A percentile compares a stretch with the other conserved stretches of the same genome.
Evolutionary conservation across 2,329 filamentous ascomycete species (phyloP).

Genomic region (Fusarium brachygibbosum): DNA sequence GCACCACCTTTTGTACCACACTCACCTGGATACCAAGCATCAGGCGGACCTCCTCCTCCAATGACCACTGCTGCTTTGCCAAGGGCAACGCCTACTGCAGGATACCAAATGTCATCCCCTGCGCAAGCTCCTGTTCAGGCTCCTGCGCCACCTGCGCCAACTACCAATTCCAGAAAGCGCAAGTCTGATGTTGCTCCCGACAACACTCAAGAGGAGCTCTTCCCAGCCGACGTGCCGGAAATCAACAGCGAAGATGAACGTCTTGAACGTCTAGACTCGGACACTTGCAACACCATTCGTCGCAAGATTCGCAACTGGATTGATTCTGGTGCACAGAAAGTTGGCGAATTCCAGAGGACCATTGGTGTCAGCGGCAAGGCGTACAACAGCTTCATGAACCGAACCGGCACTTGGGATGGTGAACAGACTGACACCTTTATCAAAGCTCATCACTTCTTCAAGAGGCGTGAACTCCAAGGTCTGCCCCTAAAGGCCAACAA

Average conservation of each 20-base stretch:
- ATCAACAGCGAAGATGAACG: slow-evolving; percentile 42
- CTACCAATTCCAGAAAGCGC: slow-evolving; percentile 39
- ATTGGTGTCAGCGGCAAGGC: slow-evolving; percentile 56
- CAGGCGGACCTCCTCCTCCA: slow-evolving; percentile 2
- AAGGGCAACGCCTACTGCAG: too few relatives aligned
- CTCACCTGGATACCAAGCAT: neutral
- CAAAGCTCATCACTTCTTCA: slow-evolving; percentile 61
- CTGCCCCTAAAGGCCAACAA: slow-evolving; percentile 55
- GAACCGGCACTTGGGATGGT: slow-evolving; percentile 58
- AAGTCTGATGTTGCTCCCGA: slow-evolving; percentile 39
- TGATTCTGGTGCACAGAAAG: slow-evolving; percentile 49
- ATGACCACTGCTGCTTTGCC: neutral
- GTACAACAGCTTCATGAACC: slow-evolving; percentile 64
- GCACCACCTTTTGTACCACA: slow-evolving; percentile 29
- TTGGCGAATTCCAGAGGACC: slow-evolving; percentile 61
- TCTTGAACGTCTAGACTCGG: slow-evolving; percentile 14
- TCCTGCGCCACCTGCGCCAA: neutral
- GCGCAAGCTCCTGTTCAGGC: neutral
- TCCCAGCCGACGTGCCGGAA: slow-evolving; percentile 36
- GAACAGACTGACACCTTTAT: slow-evolving; percentile 52
- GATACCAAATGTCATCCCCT: neutral
- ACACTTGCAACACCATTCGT: slow-evolving; percentile 47
- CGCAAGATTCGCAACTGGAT: slow-evolving; percentile 46
- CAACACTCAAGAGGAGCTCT: slow-evolving; percentile 36
- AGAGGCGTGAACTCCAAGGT: slow-evolving; percentile 63